Conservation (phyloP, 345 rosid species). For the Sisymbrium irio region DNA sequence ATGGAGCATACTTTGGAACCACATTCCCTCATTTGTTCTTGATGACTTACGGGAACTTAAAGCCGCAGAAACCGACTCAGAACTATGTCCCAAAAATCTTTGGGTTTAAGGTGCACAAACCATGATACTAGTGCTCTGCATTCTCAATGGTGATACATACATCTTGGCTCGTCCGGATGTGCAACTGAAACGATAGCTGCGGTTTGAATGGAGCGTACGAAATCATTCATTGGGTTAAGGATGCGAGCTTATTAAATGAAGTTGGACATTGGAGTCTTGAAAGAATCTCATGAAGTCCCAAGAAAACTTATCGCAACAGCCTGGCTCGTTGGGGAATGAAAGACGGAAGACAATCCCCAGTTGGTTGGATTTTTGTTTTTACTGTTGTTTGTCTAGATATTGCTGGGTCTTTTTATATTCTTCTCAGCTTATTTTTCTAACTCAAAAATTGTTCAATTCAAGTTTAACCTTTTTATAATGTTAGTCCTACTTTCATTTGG, state of each 20-base stretch:
- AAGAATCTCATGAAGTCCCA: not conserved
- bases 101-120: conserved; percentile 87
- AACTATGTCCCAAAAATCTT: conserved; percentile 78
- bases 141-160: not conserved
- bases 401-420: not conserved
- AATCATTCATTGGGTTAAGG: not conserved
- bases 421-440: not conserved
- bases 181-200: not conserved
- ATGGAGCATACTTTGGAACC: conserved; percentile 97
- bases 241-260: not conserved
- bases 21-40: conserved; percentile 91
- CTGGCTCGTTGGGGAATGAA: not conserved
- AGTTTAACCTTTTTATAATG: not conserved
- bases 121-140: conserved; percentile 32
- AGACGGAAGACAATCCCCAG: not conserved
- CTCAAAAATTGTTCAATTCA: not conserved
- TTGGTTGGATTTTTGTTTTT: conserved; percentile 16
- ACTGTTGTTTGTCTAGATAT: not conserved
- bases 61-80: conserved; percentile 77
- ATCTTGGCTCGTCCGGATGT: conserved; percentile 1
- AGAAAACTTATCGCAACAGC: conserved; percentile 14
- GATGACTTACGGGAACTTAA: conserved; percentile 81
- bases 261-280: conserved; percentile 1
- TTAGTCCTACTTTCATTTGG: too few relatives aligned
- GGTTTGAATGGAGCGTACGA: conserved; percentile 1